Percentiles rank a stretch among this genome's conserved stretches.
Conservation (phyloP, 257 asterid species). For the Solanum rostratum region DNA sequence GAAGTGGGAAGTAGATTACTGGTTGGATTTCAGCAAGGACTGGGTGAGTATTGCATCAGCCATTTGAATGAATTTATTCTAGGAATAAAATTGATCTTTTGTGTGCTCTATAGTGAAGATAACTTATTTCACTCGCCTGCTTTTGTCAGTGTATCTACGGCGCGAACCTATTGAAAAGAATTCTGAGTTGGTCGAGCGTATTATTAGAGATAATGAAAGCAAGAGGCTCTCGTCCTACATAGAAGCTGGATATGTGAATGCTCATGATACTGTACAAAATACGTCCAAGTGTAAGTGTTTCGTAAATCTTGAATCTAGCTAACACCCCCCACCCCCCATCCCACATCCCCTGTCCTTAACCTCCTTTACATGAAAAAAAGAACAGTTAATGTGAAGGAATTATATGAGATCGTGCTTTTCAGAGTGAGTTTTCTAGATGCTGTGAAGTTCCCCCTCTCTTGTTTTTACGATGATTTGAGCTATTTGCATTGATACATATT, state of each 20-base stretch:
- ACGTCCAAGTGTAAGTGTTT: slow-evolving; percentile 58
- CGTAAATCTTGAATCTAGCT: neutral
- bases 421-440: neutral
- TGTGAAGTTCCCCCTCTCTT: neutral
- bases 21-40: slow-evolving; percentile 54
- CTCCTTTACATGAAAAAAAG: neutral
- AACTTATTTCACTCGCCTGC: neutral
- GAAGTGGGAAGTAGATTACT: slow-evolving; percentile 42
- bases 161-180: slow-evolving; percentile 35
- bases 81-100: neutral
- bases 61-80: neutral
- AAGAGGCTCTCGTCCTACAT: slow-evolving; percentile 47
- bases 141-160: slow-evolving; percentile 33
- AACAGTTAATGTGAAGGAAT: neutral
- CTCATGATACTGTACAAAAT: slow-evolving; percentile 32
- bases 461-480: neutral
- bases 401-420: neutral
- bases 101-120: neutral
- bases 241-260: slow-evolving; percentile 50
- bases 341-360: no score
- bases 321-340: neutral
- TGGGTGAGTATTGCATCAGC: slow-evolving; percentile 31
- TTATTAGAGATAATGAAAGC: slow-evolving; percentile 44
- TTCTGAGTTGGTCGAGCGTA: slow-evolving; percentile 32
- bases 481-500: neutral